Conservation (phyloP, 73 alveolate species). For the Paramecium tetraurelia region DNA sequence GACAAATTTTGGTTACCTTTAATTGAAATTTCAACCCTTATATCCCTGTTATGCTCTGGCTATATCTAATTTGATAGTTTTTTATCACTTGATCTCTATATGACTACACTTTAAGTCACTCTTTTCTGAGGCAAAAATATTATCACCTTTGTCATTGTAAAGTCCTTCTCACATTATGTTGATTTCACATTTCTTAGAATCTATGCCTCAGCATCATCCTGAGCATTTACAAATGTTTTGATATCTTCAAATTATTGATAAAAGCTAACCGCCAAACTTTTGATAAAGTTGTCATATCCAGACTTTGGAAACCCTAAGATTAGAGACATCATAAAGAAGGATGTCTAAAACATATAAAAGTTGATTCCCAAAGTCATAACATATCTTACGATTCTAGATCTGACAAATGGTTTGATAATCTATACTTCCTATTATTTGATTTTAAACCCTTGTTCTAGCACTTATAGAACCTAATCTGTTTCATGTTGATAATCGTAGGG, state of each 20-base stretch:
- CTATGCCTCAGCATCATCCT: neutral
- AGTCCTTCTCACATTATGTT: neutral
- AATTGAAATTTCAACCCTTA: neutral
- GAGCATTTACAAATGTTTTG: neutral
- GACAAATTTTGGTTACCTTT: neutral
- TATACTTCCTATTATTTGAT: neutral
- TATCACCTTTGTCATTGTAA: neutral
- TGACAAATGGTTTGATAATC: neutral
- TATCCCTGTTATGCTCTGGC: neutral
- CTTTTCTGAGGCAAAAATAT: neutral
- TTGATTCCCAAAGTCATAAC: neutral
- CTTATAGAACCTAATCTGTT: neutral
- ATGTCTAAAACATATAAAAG: neutral
- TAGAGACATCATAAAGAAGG: neutral
- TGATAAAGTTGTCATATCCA: neutral
- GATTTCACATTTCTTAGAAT: neutral
- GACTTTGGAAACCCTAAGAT: neutral
- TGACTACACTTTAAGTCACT: neutral
- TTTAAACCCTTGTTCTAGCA: neutral
- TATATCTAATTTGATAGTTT: neutral
- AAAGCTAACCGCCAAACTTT: neutral
- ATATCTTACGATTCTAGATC: neutral
- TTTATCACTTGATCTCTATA: neutral
- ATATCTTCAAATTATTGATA: neutral
- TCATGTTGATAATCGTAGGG: neutral